Base-by-base conservation (phyloP, 371 early-diverging fungal genomes). In the Apophysomyces sp. region DNA sequence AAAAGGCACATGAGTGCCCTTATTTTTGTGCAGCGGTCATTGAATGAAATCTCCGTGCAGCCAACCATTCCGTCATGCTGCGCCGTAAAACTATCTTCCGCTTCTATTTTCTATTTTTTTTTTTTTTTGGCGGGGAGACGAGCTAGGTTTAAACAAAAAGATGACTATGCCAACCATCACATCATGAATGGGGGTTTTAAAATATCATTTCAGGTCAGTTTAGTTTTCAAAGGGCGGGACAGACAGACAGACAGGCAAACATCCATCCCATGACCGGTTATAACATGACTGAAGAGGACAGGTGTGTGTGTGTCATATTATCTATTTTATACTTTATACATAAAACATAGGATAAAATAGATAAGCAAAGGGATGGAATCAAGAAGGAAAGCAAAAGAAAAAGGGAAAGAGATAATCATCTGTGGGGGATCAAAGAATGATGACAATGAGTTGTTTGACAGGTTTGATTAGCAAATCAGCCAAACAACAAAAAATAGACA, bases 371-470 rank as follows among this genome's bases (percentile, higher is more conserved):
- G 49, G 21, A 44, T 3, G 21, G 21, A 44, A 24, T n/a, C 21
- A 44, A 11, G 3, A 44, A 21, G 24, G 21, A 44, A 16, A 16
- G 41, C 6, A 21, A 41, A 41, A 18, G 41, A 41, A 16, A 41
- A 7, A 41, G n/a, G 16, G 41, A 44, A 21, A 44, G 21, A 18
- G 5, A 18, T 9, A 37, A n/a, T 37, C 3, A 37, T 37, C n/a
- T n/a, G n/a, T n/a, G n/a, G n/a, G n/a, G n/a, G n/a, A n/a, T n/a
- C n/a, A 34, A 44, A 44, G 49, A 44, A 44, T 44, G 49, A 44
- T 44, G 49, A 44, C 49, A 44, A 44, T 44, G 16, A 44, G 49
- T 44, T 4, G 49, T 44, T 44, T 44, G 49, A 44, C 49, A 44
- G 49, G 49, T 44, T 44, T 44, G 49, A 44, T 44, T 44, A 44